Percentiles rank a stretch among this genome's conserved stretches.
Evolutionary conservation across 805 yeast genomes (phyloP).

Genomic region (Yarrowia sp.): DNA sequence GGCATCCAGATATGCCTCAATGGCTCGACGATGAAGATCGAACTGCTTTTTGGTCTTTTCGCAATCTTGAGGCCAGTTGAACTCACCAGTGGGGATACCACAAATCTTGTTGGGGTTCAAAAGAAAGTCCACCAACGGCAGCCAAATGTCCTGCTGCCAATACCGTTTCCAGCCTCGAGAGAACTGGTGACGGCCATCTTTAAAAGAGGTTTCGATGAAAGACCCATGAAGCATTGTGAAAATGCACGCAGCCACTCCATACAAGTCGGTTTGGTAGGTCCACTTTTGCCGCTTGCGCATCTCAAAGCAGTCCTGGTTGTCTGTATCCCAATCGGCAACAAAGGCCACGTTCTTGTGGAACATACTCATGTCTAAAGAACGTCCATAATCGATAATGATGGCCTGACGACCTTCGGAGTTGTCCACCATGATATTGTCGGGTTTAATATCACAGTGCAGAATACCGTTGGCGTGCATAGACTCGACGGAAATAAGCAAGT

Average conservation of each 20-base stretch:
- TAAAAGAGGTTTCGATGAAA: constrained; percentile 49
- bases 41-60: constrained; percentile 11
- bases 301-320: constrained; percentile 70
- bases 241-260: constrained; percentile 72
- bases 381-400: constrained; percentile 74
- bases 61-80: constrained; percentile 14
- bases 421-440: constrained; percentile 80
- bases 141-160: constrained; percentile 77
- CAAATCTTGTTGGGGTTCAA: constrained; percentile 52
- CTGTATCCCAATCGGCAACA: constrained; percentile 57
- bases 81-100: not conserved
- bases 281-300: constrained; percentile 61
- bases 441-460: constrained; percentile 80
- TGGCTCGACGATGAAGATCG: not conserved
- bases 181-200: constrained; percentile 40
- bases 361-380: constrained; percentile 67
- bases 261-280: constrained; percentile 80
- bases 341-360: constrained; percentile 54
- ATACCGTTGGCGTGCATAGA: constrained; percentile 63
- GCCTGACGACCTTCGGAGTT: constrained; percentile 42
- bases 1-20: constrained; percentile 4
- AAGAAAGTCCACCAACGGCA: constrained; percentile 57
- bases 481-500: constrained; percentile 59
- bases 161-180: constrained; percentile 58
- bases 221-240: constrained; percentile 73